phyloP scores from a whole-genome alignment of 1,139 yeast species.

The Geotrichum histeridarum region DNA sequence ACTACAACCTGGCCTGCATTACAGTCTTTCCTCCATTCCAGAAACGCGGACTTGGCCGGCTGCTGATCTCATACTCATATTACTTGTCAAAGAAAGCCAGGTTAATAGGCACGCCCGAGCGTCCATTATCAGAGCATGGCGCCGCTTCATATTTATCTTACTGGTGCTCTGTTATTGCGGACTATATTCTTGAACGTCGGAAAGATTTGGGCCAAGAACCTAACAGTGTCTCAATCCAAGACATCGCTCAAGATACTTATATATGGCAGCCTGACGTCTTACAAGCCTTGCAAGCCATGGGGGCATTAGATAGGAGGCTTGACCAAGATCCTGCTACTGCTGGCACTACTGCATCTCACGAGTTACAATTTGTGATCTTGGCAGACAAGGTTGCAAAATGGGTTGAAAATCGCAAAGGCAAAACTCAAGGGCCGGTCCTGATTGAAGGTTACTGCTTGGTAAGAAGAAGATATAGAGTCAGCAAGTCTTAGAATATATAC shows the following conservation, averaged over 20 bases:
- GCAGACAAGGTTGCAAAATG: conserved; percentile 1
- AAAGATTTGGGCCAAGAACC: background rate
- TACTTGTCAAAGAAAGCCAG: conserved; percentile 56
- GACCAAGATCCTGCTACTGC: background rate
- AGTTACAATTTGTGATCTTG: conserved; percentile 2
- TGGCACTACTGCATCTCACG: background rate
- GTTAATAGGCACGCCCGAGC: conserved; percentile 79
- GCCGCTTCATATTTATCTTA: conserved; percentile 63
- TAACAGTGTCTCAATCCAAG: conserved; percentile 11
- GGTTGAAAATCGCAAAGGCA: conserved; percentile 7
- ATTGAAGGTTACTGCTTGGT: conserved; percentile 16
- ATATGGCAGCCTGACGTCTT: conserved; percentile 16
- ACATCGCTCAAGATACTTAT: conserved; percentile 13
- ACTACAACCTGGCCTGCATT: conserved; percentile 84
- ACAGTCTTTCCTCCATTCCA: conserved; percentile 91
- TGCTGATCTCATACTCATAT: conserved; percentile 79
- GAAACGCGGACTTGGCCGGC: conserved; percentile 66
- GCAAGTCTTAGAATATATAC: background rate
- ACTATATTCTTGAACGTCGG: conserved; percentile 36
- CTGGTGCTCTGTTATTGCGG: conserved; percentile 60
- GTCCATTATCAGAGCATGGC: conserved; percentile 83
- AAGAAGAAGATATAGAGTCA: conserved; percentile 1
- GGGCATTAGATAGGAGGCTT: conserved; percentile 4
- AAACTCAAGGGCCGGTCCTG: conserved; percentile 13
- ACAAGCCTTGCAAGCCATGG: conserved; percentile 17